A percentile compares a stretch with the other conserved stretches of the same genome.
Evolutionary conservation across 2,329 filamentous ascomycete genomes (phyloP).

Genomic region (Huntiella decipiens): DNA sequence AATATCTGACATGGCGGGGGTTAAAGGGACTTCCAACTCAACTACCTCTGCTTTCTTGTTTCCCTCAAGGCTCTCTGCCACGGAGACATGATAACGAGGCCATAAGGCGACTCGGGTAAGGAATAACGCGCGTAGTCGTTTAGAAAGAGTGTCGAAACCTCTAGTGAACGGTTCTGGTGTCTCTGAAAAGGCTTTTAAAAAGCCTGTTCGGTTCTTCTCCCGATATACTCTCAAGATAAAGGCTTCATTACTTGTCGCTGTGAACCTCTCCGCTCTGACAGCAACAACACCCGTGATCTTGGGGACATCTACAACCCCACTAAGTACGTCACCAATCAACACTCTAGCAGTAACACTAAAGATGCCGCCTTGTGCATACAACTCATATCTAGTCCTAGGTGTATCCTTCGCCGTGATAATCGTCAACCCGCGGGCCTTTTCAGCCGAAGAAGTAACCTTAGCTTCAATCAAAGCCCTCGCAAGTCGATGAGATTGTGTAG

Average conservation of each 20-base stretch:
- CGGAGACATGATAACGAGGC: conserved; percentile 81
- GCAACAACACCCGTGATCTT: conserved; percentile 75
- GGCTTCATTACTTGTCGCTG: conserved; percentile 77
- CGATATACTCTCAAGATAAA: conserved; percentile 89
- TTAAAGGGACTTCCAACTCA: conserved; percentile 92
- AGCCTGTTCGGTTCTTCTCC: conserved; percentile 84
- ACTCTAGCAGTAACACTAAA: conserved; percentile 95
- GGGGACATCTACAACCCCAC: conserved; percentile 60
- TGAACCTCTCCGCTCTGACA: conserved; percentile 70
- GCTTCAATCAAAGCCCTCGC: conserved; percentile 92
- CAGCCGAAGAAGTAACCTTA: conserved; percentile 59
- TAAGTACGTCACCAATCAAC: conserved; percentile 79
- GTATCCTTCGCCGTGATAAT: conserved; percentile 91
- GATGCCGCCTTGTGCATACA: conserved; percentile 76
- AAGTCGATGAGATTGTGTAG: conserved; percentile 91
- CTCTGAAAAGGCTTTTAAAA: conserved; percentile 91
- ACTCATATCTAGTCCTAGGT: conserved; percentile 75
- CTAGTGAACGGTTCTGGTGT: conserved; percentile 76
- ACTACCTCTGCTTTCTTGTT: conserved; percentile 91
- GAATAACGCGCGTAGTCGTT: conserved; percentile 85
- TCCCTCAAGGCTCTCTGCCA: conserved; percentile 77
- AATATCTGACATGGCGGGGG: conserved; percentile 77
- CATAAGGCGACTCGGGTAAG: conserved; percentile 75
- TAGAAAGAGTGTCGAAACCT: conserved; percentile 72
- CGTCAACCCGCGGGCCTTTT: conserved; percentile 66